phyloP scores from a whole-genome alignment of 768 basidiomycete genomes.

The Termitomyces sp. region DNA sequence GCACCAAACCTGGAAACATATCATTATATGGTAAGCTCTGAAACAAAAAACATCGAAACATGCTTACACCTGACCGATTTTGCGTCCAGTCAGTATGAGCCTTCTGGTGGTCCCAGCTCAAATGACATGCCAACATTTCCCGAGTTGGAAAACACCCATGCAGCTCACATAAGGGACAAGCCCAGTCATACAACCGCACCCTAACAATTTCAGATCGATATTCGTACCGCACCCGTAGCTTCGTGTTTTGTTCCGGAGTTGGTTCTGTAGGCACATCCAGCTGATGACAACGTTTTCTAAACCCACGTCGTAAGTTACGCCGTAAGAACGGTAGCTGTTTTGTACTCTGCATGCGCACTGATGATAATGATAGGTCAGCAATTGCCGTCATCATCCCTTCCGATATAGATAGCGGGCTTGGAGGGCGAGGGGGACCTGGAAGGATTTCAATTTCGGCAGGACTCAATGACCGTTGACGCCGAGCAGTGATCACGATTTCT shows the following conservation, averaged over 20 bases:
- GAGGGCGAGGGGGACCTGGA: constrained; percentile 7
- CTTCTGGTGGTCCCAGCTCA: constrained; percentile 44
- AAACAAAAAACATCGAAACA: neutral
- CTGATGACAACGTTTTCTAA: constrained; percentile 35
- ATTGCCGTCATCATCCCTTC: constrained; percentile 28
- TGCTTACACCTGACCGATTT: constrained; percentile 14
- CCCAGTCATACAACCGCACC: constrained; percentile 30
- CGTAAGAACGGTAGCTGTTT: constrained; percentile 50
- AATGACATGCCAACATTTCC: constrained; percentile 41
- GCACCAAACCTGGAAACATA: constrained; percentile 6
- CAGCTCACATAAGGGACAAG: constrained; percentile 53
- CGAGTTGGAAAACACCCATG: constrained; percentile 36
- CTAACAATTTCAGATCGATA: constrained; percentile 21
- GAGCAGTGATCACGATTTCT: constrained; percentile 5
- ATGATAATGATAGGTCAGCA: constrained; percentile 24
- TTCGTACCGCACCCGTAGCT: constrained; percentile 10
- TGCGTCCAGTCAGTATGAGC: constrained; percentile 34
- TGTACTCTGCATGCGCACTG: constrained; percentile 31
- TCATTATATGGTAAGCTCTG: neutral
- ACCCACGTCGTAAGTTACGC: constrained; percentile 47
- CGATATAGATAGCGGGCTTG: neutral
- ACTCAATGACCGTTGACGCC: constrained; percentile 12
- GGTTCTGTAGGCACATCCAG: constrained; percentile 27
- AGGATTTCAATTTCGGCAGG: constrained; percentile 17
- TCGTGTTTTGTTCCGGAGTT: constrained; percentile 11